Percentiles rank a stretch among this genome's conserved stretches.
Evolutionary conservation across 1,284 basidiomycete species (phyloP).

Genomic region (Leucoagaricus sp.): DNA sequence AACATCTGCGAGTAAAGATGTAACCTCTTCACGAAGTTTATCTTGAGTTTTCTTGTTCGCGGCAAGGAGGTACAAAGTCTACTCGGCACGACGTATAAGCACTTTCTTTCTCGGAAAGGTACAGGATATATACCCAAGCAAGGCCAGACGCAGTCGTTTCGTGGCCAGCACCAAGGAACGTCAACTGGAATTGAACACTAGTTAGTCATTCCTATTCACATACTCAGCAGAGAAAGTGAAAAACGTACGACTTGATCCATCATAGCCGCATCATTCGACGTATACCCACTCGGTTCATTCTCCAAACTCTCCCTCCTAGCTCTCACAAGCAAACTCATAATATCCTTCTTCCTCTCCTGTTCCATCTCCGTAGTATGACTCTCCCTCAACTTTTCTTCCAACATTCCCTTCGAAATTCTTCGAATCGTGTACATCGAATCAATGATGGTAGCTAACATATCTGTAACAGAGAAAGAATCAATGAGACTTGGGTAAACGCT

Average conservation of each 20-base stretch:
- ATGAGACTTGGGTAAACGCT: not conserved
- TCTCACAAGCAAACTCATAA: slow-evolving; percentile 50
- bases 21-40: slow-evolving; percentile 45
- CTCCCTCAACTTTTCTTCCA: slow-evolving; percentile 42
- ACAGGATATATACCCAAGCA: slow-evolving; percentile 37
- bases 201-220: not conserved
- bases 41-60: slow-evolving; percentile 35
- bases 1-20: slow-evolving; percentile 35
- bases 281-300: slow-evolving; percentile 31
- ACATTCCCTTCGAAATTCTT: slow-evolving; percentile 39
- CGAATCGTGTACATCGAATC: slow-evolving; percentile 45
- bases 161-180: slow-evolving; percentile 53
- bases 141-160: slow-evolving; percentile 52
- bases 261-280: slow-evolving; percentile 48
- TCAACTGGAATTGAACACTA: slow-evolving; percentile 32
- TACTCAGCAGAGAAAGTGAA: not conserved
- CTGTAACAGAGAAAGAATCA: slow-evolving; percentile 20
- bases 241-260: slow-evolving; percentile 49
- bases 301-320: slow-evolving; percentile 38
- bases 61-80: slow-evolving; percentile 42
- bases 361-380: slow-evolving; percentile 35
- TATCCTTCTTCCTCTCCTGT: slow-evolving; percentile 45
- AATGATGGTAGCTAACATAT: slow-evolving; percentile 30
- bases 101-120: not conserved
- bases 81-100: not conserved